Percentiles rank a stretch among this genome's conserved stretches.
Conservation (phyloP, 78 protist genomes). For the Protostelium mycophagum region DNA sequence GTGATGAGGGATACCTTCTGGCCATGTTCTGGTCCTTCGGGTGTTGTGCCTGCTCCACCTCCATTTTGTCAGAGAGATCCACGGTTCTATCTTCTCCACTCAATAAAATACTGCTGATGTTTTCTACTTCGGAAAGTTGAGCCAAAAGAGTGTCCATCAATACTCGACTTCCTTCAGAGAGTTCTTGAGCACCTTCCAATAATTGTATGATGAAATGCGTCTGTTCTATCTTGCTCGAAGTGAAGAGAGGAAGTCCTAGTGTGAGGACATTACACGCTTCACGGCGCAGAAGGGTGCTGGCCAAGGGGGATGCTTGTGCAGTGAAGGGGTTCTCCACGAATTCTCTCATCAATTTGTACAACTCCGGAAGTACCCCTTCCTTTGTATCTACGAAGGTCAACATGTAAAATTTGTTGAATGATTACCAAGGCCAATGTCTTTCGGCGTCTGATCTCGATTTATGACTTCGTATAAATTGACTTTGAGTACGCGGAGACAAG, state of each 20-base stretch:
- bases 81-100: not conserved
- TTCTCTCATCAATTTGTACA: not conserved
- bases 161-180: not conserved
- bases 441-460: not conserved
- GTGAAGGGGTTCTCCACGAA: not conserved
- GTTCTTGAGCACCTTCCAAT: not conserved
- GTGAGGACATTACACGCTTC: slow-evolving; percentile 6
- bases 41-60: not conserved
- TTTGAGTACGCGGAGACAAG: not conserved
- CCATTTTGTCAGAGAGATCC: not conserved
- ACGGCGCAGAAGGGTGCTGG: not conserved
- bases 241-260: not conserved
- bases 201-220: not conserved
- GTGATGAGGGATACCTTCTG: no score
- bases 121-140: not conserved
- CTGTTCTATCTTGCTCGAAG: not conserved
- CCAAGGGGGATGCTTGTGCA: not conserved
- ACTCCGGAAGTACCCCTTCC: not conserved
- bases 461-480: not conserved
- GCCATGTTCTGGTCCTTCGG: not conserved
- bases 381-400: not conserved
- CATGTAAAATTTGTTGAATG: not conserved
- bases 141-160: not conserved
- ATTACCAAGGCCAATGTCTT: not conserved
- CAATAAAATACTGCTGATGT: not conserved